Conservation (phyloP, 345 rosid species). For the Eucalyptus lansdowneana region DNA sequence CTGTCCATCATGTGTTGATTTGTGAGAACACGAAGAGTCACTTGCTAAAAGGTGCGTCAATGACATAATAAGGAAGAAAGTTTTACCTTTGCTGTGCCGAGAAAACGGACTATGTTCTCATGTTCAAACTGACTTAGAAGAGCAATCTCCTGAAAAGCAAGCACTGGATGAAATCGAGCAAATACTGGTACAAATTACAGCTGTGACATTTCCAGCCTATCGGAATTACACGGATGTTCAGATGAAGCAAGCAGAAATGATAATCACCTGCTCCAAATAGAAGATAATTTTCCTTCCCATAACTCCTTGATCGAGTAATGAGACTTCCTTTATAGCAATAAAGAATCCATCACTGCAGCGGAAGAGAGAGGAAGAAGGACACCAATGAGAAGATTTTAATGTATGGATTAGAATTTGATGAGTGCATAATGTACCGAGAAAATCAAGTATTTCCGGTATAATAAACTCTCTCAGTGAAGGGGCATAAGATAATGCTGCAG, state of each 20-base stretch:
- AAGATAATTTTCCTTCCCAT: conserved; percentile 55
- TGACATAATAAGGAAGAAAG: not conserved
- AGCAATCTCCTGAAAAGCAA: conserved; percentile 65
- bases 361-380: not conserved
- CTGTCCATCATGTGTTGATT: conserved; percentile 12
- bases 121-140: conserved; percentile 84
- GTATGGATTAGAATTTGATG: not conserved
- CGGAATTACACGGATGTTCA: not conserved
- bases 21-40: not conserved
- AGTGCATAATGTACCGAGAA: not conserved
- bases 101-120: conserved; percentile 72
- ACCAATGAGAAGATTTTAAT: not conserved
- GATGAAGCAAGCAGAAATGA: not conserved
- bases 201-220: not conserved
- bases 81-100: conserved; percentile 68
- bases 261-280: conserved; percentile 76
- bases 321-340: conserved; percentile 91
- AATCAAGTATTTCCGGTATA: not conserved
- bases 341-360: conserved; percentile 66
- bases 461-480: not conserved
- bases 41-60: not conserved
- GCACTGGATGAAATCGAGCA: not conserved
- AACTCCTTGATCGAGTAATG: conserved; percentile 81
- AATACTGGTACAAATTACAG: not conserved
- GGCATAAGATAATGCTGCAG: not conserved